Conservation (phyloP, 805 yeast genomes). For the Tetrapisispora namnaoensis region DNA sequence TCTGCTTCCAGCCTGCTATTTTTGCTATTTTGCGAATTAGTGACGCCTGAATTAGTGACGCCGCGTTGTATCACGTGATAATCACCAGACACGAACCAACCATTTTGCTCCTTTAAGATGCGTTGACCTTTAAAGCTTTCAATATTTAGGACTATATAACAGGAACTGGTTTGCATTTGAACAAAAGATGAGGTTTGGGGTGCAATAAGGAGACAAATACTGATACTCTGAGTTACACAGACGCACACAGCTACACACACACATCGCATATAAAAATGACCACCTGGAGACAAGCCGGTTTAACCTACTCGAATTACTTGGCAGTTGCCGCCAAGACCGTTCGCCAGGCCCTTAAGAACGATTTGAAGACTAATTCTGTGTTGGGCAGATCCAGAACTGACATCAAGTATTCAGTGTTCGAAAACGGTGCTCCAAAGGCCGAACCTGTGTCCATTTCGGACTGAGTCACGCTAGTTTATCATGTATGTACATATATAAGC, state of each 20-base stretch:
- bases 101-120: neutral
- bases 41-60: too few species aligned
- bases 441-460: slow-evolving; percentile 21
- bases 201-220: too few species aligned
- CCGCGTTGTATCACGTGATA: too few species aligned
- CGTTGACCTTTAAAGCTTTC: neutral
- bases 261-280: slow-evolving; percentile 32
- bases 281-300: slow-evolving; percentile 58
- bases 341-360: slow-evolving; percentile 82
- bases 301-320: slow-evolving; percentile 75
- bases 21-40: too few species aligned
- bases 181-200: too few species aligned
- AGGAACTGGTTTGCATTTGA: too few species aligned
- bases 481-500: neutral
- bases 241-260: neutral
- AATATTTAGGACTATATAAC: too few species aligned
- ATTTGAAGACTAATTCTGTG: slow-evolving; percentile 58
- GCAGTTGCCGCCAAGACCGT: slow-evolving; percentile 84
- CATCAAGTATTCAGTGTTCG: slow-evolving; percentile 59
- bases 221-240: neutral
- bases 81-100: slow-evolving; percentile 1
- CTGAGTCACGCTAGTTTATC: neutral
- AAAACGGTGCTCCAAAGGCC: slow-evolving; percentile 47
- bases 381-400: slow-evolving; percentile 68
- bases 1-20: too few species aligned